Conservation (phyloP, 2,329 filamentous ascomycete species). For the Talaromyces albobiverticillius region DNA sequence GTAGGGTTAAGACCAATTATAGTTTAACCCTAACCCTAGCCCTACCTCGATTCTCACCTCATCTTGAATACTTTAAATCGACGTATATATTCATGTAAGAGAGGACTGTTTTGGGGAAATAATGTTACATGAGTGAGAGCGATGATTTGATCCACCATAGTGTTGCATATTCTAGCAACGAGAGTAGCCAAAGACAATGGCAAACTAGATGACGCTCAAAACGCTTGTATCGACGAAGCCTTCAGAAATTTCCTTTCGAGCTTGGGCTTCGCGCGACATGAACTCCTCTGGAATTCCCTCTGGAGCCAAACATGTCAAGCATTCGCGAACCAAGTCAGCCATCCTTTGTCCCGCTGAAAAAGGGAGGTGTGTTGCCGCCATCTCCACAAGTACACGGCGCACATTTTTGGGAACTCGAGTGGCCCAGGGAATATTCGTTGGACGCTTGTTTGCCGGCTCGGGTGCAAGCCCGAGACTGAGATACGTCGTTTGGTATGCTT, state of each 20-base stretch:
- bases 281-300: background rate
- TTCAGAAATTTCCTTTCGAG: background rate
- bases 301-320: background rate
- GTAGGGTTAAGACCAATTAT: too few species aligned
- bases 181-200: too few species aligned
- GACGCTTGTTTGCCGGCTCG: background rate
- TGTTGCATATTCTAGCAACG: too few species aligned
- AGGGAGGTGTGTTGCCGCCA: background rate
- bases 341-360: background rate
- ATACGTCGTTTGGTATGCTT: background rate
- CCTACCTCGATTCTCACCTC: too few species aligned
- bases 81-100: too few species aligned
- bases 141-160: too few species aligned
- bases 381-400: background rate
- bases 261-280: background rate
- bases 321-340: background rate
- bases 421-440: background rate
- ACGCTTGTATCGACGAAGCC: background rate
- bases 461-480: background rate
- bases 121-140: too few species aligned
- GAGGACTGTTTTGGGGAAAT: too few species aligned
- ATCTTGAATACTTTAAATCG: too few species aligned
- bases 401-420: background rate
- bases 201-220: background rate
- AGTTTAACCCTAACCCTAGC: background rate